Evolutionary conservation across 1,284 basidiomycete genomes (phyloP), one percentile per base, ranked within the genome.

Genomic region (Apiotrichum brassicae): DNA sequence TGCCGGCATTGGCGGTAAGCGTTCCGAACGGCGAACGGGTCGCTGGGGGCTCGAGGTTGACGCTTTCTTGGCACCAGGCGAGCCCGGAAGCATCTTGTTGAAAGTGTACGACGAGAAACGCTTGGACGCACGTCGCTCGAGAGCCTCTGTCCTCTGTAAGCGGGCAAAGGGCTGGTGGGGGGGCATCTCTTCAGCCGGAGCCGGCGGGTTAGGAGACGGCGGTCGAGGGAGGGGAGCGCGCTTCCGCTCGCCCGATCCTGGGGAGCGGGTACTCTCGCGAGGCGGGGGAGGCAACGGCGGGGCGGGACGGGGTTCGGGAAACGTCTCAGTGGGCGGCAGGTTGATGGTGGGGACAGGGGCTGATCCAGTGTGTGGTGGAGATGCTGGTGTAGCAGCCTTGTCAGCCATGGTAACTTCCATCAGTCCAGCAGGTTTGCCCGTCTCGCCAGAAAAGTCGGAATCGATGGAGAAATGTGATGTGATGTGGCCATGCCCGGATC

Each of bases 61-160:
- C 20, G 33, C 36, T 41, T 62, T 59, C 43, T 62, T 64, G 19
- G 56, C 58, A 68, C 76, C 39, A 6, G 52, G 49, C 4, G 64
- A 63, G 4, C 83, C 81, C 1, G 89, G 70, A 0, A 71, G 85
- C 83, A 98, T 94, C 75, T 94, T 95, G 58, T 87, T 86, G 64
- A 97, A 88, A 46, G 92, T 90, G 69, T 95, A 98, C 1, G 87
- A 87, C 48, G 92, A 97, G 75, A 94, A 98, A 1, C 94, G 85
- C 68, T 97, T 97, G 23, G 89, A 93, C 4, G 94, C 94, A 35
- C 94, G 79, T 11, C 94, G 82, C 65, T 94, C 90, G 18, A 97
- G 79, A 1, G 85, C 82, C 59, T 95, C 92, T 37, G 82, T 83
- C 57, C 85, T 83, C 70, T 93, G 87, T 36, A 98, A 78, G 1